Conservation (phyloP, 2,329 filamentous ascomycete species). For the Alternaria alternata region DNA sequence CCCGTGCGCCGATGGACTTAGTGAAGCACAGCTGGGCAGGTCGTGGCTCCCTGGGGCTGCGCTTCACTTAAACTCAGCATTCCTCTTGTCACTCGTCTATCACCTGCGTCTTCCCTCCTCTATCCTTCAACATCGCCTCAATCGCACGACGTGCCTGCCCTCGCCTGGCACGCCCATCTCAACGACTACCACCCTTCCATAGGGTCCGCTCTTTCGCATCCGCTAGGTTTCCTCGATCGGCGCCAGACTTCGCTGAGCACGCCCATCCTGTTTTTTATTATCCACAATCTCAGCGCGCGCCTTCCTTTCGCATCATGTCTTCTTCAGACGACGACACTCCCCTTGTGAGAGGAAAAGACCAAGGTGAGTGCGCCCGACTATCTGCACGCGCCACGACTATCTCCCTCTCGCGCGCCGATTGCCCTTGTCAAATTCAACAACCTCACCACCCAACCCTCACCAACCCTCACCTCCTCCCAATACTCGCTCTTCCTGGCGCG, state of each 20-base stretch:
- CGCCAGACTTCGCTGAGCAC: conserved; percentile 43
- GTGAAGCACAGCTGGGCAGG: conserved; percentile 26
- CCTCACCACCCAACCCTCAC: conserved; percentile 20
- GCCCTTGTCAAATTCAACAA: conserved; percentile 20
- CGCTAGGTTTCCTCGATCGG: conserved; percentile 34
- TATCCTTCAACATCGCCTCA: conserved; percentile 26
- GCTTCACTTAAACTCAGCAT: conserved; percentile 44
- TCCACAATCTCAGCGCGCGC: conserved; percentile 31
- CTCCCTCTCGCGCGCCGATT: conserved; percentile 32
- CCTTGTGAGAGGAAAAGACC: conserved; percentile 66
- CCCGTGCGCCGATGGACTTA: conserved; percentile 32
- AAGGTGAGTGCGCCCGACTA: conserved; percentile 63
- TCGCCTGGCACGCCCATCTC: conserved; percentile 25
- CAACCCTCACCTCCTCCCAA: conserved; percentile 5
- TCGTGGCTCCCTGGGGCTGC: conserved; percentile 31
- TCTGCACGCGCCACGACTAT: conserved; percentile 24
- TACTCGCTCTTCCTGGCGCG: neutral
- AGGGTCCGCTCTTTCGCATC: conserved; percentile 34
- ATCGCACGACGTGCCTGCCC: conserved; percentile 25
- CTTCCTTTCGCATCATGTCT: conserved; percentile 57
- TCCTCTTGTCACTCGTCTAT: conserved; percentile 36
- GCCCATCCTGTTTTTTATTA: conserved; percentile 33
- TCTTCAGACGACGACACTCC: conserved; percentile 85
- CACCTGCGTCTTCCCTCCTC: conserved; percentile 26
- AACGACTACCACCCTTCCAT: conserved; percentile 20